These are phyloP conservation scores for Colletotrichum musae DNA, from an alignment of 2,329 filamentous ascomycete species.

Conservation along the genomic window DNA sequence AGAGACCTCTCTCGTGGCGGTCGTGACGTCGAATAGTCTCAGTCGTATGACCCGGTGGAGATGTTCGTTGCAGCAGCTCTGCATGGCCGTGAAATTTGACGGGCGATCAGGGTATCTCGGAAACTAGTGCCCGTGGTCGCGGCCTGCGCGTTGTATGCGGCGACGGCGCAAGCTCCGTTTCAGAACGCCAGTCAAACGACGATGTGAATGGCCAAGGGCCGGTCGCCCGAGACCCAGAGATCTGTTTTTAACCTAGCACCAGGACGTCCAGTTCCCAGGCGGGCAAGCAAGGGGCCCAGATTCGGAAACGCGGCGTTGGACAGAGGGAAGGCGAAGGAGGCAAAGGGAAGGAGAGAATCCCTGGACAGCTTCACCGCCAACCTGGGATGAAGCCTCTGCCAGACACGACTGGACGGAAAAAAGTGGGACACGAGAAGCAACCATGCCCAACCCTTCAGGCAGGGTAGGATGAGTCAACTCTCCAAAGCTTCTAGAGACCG, in stretches of 20 bases:
- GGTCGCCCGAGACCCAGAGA: conserved; percentile 16
- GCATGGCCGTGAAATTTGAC: conserved; percentile 15
- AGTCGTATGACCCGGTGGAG: conserved; percentile 36
- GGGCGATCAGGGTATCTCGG: conserved; percentile 32
- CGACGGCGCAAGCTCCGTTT: conserved; percentile 40
- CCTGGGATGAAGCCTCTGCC: conserved; percentile 41
- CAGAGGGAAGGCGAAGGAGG: conserved; percentile 34
- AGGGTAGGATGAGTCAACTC: conserved; percentile 42
- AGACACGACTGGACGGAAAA: conserved; percentile 38
- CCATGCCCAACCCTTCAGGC: conserved; percentile 42
- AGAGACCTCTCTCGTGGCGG: neutral
- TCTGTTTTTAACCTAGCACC: conserved; percentile 24
- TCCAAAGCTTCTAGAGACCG: conserved; percentile 14
- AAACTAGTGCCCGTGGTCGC: conserved; percentile 20
- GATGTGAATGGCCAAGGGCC: conserved; percentile 31
- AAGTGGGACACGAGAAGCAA: conserved; percentile 42
- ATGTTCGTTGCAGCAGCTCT: conserved; percentile 11
- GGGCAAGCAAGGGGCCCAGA: conserved; percentile 34
- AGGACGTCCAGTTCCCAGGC: conserved; percentile 22
- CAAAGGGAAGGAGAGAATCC: conserved; percentile 41
- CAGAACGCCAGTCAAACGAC: conserved; percentile 35
- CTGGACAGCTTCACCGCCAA: conserved; percentile 45
- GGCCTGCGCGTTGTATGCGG: conserved; percentile 26
- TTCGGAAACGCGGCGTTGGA: conserved; percentile 31
- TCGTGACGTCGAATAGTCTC: conserved; percentile 34